Evolutionary conservation across 2,329 filamentous ascomycete species (phyloP), one percentile per base, ranked within the genome.

Genomic region (Sporothrix mexicana): DNA sequence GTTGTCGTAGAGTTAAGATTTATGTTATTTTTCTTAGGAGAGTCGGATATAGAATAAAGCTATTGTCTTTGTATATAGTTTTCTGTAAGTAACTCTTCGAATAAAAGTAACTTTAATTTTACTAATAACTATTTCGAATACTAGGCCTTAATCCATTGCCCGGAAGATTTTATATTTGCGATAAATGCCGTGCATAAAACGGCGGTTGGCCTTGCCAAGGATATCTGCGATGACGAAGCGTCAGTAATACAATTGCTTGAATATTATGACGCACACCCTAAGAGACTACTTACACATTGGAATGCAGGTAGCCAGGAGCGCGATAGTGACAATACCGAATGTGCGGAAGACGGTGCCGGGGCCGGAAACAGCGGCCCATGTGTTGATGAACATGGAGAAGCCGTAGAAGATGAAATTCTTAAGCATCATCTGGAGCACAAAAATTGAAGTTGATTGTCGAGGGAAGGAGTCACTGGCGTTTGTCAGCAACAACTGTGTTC

Each of bases 341-440:
- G 78, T 76, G 36, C 73, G 74, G 53, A 77, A 79, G 47, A 80
- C 78, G 51, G 77, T 72, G 0, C 75, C 78, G 0, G 79, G 76
- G 0, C 79, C 79, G 5, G 76, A 69, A 12, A 72, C 71, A 1
- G 75, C 76, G 2, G 76, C 77, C 75, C 77, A 80, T 1, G 77
- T 77, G 70, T 80, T 80, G 41, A 80, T 77, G 59, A 80, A 79
- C 1, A 76, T 79, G 17, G 77, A 79, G 68, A 80, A 80, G 1
- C 76, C 79, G 73, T 80, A 80, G 72, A 80, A 80, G 3, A 80
- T 55, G 68, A 80, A 79, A 59, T 80, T 80, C 72, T 80, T 80
- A 1, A 79, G 74, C 78, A 80, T 80, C 79, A 80, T 80, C 61
- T 80, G 79, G 10, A 80, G 74, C 62, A 80, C 78, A 73, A 80